A percentile compares a stretch with the other conserved stretches of the same genome.
These are phyloP conservation scores for Nakaseomyces delphensis DNA, from an alignment of 1,139 yeast species.

Conservation along the genomic window DNA sequence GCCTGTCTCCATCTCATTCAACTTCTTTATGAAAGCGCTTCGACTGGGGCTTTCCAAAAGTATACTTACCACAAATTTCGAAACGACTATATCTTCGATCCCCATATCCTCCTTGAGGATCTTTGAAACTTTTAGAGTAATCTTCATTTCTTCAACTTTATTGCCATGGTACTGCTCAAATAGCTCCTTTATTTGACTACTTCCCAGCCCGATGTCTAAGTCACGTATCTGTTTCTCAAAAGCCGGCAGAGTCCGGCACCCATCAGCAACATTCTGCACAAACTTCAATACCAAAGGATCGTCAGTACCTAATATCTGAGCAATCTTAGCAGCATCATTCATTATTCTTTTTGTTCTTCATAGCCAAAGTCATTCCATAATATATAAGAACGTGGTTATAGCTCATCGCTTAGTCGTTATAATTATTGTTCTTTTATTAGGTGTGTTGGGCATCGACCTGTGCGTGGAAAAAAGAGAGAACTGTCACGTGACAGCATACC, in stretches of 20 bases:
- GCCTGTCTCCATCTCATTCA: conserved; percentile 56
- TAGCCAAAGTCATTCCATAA: too few species aligned
- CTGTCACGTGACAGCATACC: too few species aligned
- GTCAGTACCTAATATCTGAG: conserved; percentile 18
- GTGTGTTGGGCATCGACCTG: too few species aligned
- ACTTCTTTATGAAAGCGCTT: conserved; percentile 36
- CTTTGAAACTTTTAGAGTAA: conserved; percentile 12
- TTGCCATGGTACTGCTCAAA: not conserved
- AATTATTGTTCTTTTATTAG: too few species aligned
- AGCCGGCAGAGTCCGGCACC: conserved; percentile 10
- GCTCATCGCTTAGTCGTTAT: too few species aligned
- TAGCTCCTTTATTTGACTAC: conserved; percentile 8
- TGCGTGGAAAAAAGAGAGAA: too few species aligned
- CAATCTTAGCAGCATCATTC: conserved; percentile 12
- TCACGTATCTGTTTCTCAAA: conserved; percentile 13
- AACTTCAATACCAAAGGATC: conserved; percentile 23
- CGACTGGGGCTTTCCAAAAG: conserved; percentile 35
- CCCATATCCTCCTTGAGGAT: conserved; percentile 16
- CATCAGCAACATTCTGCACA: conserved; percentile 17
- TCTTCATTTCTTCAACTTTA: not conserved
- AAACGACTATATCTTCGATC: conserved; percentile 41
- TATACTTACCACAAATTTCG: conserved; percentile 49
- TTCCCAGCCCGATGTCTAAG: conserved; percentile 15
- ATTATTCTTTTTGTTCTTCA: conserved; percentile 8
- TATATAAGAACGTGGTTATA: too few species aligned